Percentiles rank a stretch among this genome's conserved stretches.
phyloP scores from a whole-genome alignment of 768 basidiomycete species.

The Phanerochaete sordida region DNA sequence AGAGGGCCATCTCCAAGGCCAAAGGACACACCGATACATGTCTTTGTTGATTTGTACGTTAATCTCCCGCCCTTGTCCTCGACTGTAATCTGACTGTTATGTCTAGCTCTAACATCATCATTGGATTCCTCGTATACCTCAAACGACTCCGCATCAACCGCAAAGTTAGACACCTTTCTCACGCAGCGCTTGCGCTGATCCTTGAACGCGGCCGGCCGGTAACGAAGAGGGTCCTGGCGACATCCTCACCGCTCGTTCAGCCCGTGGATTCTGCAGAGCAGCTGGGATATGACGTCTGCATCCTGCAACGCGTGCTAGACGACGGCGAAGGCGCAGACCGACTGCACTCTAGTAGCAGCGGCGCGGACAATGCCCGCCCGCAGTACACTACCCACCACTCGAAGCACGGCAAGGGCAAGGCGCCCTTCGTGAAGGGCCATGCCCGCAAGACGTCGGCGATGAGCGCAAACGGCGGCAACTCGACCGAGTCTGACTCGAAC shows the following conservation, averaged over 20 bases:
- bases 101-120: slow-evolving; percentile 79
- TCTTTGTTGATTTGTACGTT: slow-evolving; percentile 60
- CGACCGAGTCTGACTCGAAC: slow-evolving; percentile 25
- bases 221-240: slow-evolving; percentile 70
- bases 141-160: slow-evolving; percentile 43
- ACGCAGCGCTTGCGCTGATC: slow-evolving; percentile 72
- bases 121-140: slow-evolving; percentile 72
- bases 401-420: slow-evolving; percentile 2
- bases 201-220: slow-evolving; percentile 80
- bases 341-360: slow-evolving; percentile 27
- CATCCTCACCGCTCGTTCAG: slow-evolving; percentile 83
- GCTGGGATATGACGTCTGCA: slow-evolving; percentile 71
- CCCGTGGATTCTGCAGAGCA: slow-evolving; percentile 69
- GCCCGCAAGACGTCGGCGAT: slow-evolving; percentile 19
- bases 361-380: slow-evolving; percentile 17
- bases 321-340: slow-evolving; percentile 61
- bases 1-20: slow-evolving; percentile 30
- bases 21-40: slow-evolving; percentile 32
- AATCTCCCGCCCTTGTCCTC: slow-evolving; percentile 3
- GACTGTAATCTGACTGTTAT: slow-evolving; percentile 1
- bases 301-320: slow-evolving; percentile 71
- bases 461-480: slow-evolving; percentile 25
- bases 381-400: slow-evolving; percentile 15
- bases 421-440: not conserved
- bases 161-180: slow-evolving; percentile 53